These are phyloP conservation scores for Lupinus albus DNA, from an alignment of 306 rosid species.

Conservation along the genomic window DNA sequence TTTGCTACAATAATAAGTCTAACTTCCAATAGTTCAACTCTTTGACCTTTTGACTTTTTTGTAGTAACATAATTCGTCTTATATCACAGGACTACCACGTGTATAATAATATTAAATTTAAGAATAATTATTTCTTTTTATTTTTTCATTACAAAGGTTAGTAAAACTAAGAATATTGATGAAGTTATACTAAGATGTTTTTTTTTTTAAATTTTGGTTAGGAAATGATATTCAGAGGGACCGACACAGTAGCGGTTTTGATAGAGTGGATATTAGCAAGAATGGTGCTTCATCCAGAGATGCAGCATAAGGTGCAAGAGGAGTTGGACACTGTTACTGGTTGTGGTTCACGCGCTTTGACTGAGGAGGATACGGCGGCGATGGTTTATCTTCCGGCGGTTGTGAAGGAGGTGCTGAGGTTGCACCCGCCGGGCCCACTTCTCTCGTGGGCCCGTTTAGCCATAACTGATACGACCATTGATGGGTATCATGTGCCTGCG, in stretches of 20 bases:
- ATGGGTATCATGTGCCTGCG: conserved; percentile 76
- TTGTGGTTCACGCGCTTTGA: conserved; percentile 45
- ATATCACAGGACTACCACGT: no score
- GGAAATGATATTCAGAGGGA: conserved; percentile 98
- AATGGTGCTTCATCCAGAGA: conserved; percentile 64
- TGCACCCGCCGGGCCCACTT: conserved; percentile 95
- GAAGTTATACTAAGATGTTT: not conserved
- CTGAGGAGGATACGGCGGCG: conserved; percentile 58
- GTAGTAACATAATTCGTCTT: no score
- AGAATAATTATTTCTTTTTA: not conserved
- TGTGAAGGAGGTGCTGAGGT: conserved; percentile 81
- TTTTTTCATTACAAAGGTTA: no score
- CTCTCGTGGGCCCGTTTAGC: conserved; percentile 95
- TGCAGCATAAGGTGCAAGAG: conserved; percentile 59
- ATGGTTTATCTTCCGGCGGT: conserved; percentile 63
- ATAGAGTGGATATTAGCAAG: conserved; percentile 88
- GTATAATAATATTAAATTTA: not conserved
- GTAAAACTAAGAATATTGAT: not conserved
- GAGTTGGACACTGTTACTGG: conserved; percentile 68
- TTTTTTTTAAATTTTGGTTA: not conserved
- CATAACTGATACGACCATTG: conserved; percentile 61
- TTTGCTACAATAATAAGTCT: no score
- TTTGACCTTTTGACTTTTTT: no score
- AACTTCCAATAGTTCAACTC: no score
- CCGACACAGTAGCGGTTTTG: conserved; percentile 80